Evolutionary conservation across 768 basidiomycete genomes (phyloP).

Genomic region (Termitomyces heimii): DNA sequence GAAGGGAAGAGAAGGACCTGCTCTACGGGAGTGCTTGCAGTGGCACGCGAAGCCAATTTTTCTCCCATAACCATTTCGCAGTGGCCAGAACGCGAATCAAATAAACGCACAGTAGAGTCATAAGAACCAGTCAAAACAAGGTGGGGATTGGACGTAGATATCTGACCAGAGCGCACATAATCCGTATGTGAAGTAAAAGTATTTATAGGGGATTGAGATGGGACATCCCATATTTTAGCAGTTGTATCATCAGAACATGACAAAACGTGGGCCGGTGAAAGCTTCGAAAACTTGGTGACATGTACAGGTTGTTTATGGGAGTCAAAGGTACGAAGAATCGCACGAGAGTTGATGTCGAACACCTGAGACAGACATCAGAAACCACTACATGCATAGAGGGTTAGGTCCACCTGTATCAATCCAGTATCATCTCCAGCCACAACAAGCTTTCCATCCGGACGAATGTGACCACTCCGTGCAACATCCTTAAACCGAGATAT

Average conservation of each 20-base stretch:
- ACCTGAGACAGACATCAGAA: slow-evolving; percentile 39
- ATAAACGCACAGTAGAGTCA: slow-evolving; percentile 85
- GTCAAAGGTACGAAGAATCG: slow-evolving; percentile 88
- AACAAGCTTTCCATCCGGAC: slow-evolving; percentile 90
- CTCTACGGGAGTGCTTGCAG: slow-evolving; percentile 67
- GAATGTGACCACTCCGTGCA: slow-evolving; percentile 82
- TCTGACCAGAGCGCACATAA: slow-evolving; percentile 91
- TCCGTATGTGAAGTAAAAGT: slow-evolving; percentile 88
- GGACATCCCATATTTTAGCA: slow-evolving; percentile 91
- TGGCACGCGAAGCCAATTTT: slow-evolving; percentile 21
- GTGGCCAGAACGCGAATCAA: slow-evolving; percentile 77
- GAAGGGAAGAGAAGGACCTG: slow-evolving; percentile 90
- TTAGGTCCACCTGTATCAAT: slow-evolving; percentile 56
- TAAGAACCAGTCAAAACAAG: slow-evolving; percentile 92
- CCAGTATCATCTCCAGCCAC: slow-evolving; percentile 96
- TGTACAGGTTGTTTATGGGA: slow-evolving; percentile 96
- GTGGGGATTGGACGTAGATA: slow-evolving; percentile 77
- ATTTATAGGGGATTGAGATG: slow-evolving; percentile 72
- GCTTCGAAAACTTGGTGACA: slow-evolving; percentile 85
- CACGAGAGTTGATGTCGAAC: slow-evolving; percentile 91
- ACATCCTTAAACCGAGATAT: slow-evolving; percentile 97
- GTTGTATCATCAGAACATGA: slow-evolving; percentile 97
- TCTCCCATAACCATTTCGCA: slow-evolving; percentile 81
- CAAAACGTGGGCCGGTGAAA: slow-evolving; percentile 76
- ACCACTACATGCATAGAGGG: slow-evolving; percentile 4